phyloP scores from a whole-genome alignment of 2,329 filamentous ascomycete genomes.

The Aureobasidium melanogenum region DNA sequence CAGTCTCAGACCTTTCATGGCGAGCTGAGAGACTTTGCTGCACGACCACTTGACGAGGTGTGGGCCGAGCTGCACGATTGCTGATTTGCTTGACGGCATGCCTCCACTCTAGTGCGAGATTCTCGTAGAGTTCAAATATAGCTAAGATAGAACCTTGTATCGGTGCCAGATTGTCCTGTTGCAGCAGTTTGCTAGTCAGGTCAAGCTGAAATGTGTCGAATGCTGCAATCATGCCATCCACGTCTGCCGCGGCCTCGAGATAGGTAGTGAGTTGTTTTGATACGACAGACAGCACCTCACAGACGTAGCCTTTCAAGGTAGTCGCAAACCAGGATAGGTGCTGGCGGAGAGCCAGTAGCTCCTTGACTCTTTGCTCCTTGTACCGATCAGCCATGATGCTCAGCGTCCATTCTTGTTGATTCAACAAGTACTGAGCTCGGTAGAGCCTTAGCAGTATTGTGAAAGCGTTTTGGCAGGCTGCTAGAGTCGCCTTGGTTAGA shows the following conservation, averaged over 20 bases:
- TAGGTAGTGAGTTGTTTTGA: constrained; percentile 47
- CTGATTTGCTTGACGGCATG: background rate
- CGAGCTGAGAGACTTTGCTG: background rate
- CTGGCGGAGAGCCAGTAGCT: constrained; percentile 43
- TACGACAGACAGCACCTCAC: constrained; percentile 57
- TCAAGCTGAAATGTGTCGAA: constrained; percentile 57
- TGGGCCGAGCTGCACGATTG: background rate
- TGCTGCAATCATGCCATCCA: constrained; percentile 70
- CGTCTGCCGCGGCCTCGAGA: constrained; percentile 56
- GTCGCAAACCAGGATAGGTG: constrained; percentile 71
- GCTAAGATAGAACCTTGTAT: constrained; percentile 67
- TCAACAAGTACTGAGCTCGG: constrained; percentile 58
- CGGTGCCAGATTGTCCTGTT: constrained; percentile 58
- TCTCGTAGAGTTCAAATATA: constrained; percentile 65
- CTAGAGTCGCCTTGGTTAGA: constrained; percentile 55
- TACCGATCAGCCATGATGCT: background rate
- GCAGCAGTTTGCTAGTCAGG: constrained; percentile 59
- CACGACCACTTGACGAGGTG: background rate
- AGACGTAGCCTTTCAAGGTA: constrained; percentile 65
- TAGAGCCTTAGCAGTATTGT: constrained; percentile 70
- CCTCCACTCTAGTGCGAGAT: constrained; percentile 54
- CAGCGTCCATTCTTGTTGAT: constrained; percentile 18
- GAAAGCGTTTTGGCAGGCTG: constrained; percentile 62
- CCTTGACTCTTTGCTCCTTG: background rate
- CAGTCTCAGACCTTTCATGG: constrained; percentile 12